Base-by-base conservation (phyloP, 371 early-diverging fungal species). In the Parasitella parasitica region DNA sequence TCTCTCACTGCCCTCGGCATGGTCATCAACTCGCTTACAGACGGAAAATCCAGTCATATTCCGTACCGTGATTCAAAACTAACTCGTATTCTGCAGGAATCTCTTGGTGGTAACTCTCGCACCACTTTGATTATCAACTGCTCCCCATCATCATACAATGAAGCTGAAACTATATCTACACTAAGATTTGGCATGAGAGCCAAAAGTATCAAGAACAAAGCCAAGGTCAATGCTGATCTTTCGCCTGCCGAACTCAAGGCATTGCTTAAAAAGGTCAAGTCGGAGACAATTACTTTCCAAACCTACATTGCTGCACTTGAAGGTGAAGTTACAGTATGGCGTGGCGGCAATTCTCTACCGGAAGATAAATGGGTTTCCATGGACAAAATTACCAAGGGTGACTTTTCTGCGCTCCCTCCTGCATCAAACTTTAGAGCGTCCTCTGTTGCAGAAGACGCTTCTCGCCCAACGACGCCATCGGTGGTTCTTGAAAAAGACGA, bases 21-120 rank as follows among this genome's bases (percentile, higher is more conserved):
- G 94, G 99, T 99, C 61, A 99, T 99, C 72, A 96, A 96, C 71
- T 90, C 97, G 22, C 82, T 99, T 58, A 94, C 95, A 3, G 94
- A 93, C 61, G 93, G 93, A 70, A 91, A 94, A 86, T 92, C 95
- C 6, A 87, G 90, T 32, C 98, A 98, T 74, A 86, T 99, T 70
- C 99, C 99, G 26, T 99, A 98, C 83, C 91, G 99, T 73, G 99
- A 99, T 83, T 94, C 94, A 48, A 99, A 99, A 78, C 83, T 99
- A 56, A 99, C 99, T 6, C 89, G 99, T 78, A 95, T 99, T 60
- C 78, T 99, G 56, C 97, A 98, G 89, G 99, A 99, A 78, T 96
- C 98, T 0, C 83, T 99, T 32, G 99, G 99, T 75, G 99, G 99
- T 73, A 95, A 96, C 80, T 96, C 97, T 35, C 88, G 96, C 35